phyloP scores from a whole-genome alignment of 768 basidiomycete genomes.

The Podaxis rugospora region DNA sequence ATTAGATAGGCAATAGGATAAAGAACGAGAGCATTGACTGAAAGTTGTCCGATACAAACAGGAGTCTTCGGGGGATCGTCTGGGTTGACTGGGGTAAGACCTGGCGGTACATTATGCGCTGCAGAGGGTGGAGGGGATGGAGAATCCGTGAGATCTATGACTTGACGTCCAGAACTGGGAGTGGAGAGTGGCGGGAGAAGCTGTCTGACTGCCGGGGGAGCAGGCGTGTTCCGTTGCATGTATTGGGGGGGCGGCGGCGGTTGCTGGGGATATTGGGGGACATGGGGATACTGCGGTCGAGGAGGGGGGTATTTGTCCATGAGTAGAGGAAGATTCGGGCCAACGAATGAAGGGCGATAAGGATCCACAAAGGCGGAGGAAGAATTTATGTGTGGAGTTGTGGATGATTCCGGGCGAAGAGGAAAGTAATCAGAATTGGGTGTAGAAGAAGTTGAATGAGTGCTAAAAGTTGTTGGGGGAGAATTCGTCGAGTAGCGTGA shows the following conservation, averaged over 20 bases:
- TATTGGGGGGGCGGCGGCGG: slow-evolving; percentile 19
- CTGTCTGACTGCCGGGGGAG: slow-evolving; percentile 18
- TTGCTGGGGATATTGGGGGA: slow-evolving; percentile 16
- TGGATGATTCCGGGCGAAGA: background rate
- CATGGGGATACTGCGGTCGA: slow-evolving; percentile 19
- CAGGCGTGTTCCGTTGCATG: slow-evolving; percentile 19
- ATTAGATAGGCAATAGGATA: slow-evolving; percentile 72
- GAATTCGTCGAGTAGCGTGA: slow-evolving; percentile 10
- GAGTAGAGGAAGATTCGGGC: slow-evolving; percentile 24
- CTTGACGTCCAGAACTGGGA: slow-evolving; percentile 36
- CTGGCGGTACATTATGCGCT: slow-evolving; percentile 20
- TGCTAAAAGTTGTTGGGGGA: slow-evolving; percentile 10
- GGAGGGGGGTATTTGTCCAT: slow-evolving; percentile 26
- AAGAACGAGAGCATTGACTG: slow-evolving; percentile 81
- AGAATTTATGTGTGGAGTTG: background rate
- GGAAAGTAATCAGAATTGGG: background rate
- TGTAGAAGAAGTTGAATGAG: background rate
- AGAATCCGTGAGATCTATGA: slow-evolving; percentile 74
- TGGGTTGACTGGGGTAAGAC: slow-evolving; percentile 34
- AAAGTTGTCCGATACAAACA: slow-evolving; percentile 83
- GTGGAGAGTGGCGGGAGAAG: slow-evolving; percentile 11
- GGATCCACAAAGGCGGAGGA: slow-evolving; percentile 19
- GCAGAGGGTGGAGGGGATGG: slow-evolving; percentile 47
- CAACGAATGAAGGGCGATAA: slow-evolving; percentile 51
- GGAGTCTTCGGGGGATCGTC: slow-evolving; percentile 77